Base-by-base conservation (phyloP, 805 yeast species). In the Komagataella phaffii region DNA sequence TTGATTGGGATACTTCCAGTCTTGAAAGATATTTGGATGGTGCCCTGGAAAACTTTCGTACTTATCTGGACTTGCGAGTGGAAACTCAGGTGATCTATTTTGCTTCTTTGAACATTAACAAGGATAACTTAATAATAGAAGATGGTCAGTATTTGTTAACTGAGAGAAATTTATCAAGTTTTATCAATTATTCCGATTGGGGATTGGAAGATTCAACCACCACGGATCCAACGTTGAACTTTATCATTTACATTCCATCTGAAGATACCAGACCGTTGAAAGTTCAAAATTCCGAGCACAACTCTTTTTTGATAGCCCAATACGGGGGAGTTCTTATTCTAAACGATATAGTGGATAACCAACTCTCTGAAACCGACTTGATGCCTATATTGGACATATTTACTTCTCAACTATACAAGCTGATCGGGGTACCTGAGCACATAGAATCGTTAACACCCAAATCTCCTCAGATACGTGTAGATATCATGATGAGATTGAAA, bases 101-200 rank as follows among this genome's bases (percentile, higher is more conserved):
- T 61, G 79, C 86, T 14, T 62, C 61, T 36, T 65, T 77, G 12
- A 56, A 57, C 45, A 60, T 48, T 59, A 69, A 40, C 46, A 51
- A 56, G 43, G 61, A 66, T 46, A 60, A 56, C 18, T 50, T 48
- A 48, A 53, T 58, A 21, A 54, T 57, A 17, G 65, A 62, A 1
- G 56, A 64, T 0, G 64, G 67, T 18, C 53, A 51, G 18, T 55
- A 52, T 23, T 12, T 71, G 2, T 68, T 84, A 17, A 69, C 71
- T 21, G 66, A 72, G 51, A 62, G 70, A 7, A 85, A 85, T 52
- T 70, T 90, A 43, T 75, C 95, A 1, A 84, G 90, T 12, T 79
- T 87, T 56, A 76, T 90, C 54, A 93, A 91, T 65, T 80, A 80
- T 57, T 89, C 93, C 2, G 95, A 86, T 57, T 85, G 95, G 95